These are phyloP conservation scores for Nigrospora sphaerica DNA, from an alignment of 2,329 filamentous ascomycete species.

Conservation along the genomic window DNA sequence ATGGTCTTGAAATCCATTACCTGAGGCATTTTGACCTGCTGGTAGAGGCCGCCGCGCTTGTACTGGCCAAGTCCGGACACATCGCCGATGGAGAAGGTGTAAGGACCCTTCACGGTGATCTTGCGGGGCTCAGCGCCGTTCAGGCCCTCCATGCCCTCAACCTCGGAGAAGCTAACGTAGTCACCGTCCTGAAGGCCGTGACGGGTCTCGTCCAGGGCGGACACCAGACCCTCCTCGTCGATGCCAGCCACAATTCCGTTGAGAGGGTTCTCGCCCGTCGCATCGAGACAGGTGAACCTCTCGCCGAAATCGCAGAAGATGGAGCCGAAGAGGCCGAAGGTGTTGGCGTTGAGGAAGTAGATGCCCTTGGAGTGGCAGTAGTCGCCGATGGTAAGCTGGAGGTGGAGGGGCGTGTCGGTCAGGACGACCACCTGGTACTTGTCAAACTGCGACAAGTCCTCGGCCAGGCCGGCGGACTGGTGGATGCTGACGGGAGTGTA, in stretches of 20 bases:
- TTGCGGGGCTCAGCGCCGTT: conserved; percentile 82
- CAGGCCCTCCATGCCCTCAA: conserved; percentile 84
- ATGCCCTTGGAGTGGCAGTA: conserved; percentile 94
- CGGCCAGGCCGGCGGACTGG: conserved; percentile 55
- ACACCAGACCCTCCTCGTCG: conserved; percentile 83
- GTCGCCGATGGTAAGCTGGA: conserved; percentile 79
- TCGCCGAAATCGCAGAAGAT: conserved; percentile 97
- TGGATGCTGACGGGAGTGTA: conserved; percentile 88
- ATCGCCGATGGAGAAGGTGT: conserved; percentile 95
- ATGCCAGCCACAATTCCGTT: conserved; percentile 88
- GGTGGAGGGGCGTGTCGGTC: conserved; percentile 72
- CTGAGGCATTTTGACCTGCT: conserved; percentile 98
- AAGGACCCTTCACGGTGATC: conserved; percentile 89
- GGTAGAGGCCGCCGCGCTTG: conserved; percentile 79
- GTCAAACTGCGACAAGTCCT: conserved; percentile 75
- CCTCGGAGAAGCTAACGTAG: conserved; percentile 87
- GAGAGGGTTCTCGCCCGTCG: conserved; percentile 81
- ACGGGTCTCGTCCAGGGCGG: conserved; percentile 86
- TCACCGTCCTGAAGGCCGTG: conserved; percentile 96
- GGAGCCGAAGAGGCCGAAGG: conserved; percentile 87
- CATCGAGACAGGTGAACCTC: conserved; percentile 83
- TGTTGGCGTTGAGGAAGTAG: conserved; percentile 80
- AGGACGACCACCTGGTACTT: conserved; percentile 90
- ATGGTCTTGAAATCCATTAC: conserved; percentile 82
- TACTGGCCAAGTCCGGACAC: conserved; percentile 84